Conservation (phyloP, 805 yeast species). For the Saccharomyces eubayanus region DNA sequence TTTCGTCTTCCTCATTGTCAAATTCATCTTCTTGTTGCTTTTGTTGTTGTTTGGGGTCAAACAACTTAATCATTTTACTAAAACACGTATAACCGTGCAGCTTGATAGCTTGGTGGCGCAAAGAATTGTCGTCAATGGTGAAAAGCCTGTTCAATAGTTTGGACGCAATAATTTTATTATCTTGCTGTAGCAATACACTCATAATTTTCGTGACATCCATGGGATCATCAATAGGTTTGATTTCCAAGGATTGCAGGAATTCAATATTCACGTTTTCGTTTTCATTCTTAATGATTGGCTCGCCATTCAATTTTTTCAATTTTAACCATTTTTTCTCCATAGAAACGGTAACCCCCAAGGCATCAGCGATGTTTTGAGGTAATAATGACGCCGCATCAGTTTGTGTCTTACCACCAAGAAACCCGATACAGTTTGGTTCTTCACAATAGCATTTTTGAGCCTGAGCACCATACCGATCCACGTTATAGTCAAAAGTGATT, state of each 20-base stretch:
- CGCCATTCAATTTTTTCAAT: conserved; percentile 42
- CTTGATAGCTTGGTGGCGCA: conserved; percentile 55
- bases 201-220: conserved; percentile 68
- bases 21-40: conserved; percentile 25
- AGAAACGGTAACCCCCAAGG: conserved; percentile 63
- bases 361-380: conserved; percentile 78
- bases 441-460: conserved; percentile 95
- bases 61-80: conserved; percentile 44
- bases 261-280: conserved; percentile 55
- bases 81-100: conserved; percentile 84
- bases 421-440: conserved; percentile 83
- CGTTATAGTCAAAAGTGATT: conserved; percentile 75
- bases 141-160: conserved; percentile 60
- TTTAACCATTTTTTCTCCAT: conserved; percentile 68
- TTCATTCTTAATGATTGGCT: conserved; percentile 39
- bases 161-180: conserved; percentile 53
- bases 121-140: conserved; percentile 38
- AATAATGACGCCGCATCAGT: conserved; percentile 80
- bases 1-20: conserved; percentile 7
- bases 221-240: conserved; percentile 39
- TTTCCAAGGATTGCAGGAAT: conserved; percentile 52
- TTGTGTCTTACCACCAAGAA: conserved; percentile 94
- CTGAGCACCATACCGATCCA: conserved; percentile 90
- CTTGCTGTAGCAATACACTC: conserved; percentile 71
- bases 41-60: conserved; percentile 6